A percentile compares a stretch with the other conserved stretches of the same genome.
Conservation (phyloP, 495 filamentous ascomycete species). For the Glonium stellatum region DNA sequence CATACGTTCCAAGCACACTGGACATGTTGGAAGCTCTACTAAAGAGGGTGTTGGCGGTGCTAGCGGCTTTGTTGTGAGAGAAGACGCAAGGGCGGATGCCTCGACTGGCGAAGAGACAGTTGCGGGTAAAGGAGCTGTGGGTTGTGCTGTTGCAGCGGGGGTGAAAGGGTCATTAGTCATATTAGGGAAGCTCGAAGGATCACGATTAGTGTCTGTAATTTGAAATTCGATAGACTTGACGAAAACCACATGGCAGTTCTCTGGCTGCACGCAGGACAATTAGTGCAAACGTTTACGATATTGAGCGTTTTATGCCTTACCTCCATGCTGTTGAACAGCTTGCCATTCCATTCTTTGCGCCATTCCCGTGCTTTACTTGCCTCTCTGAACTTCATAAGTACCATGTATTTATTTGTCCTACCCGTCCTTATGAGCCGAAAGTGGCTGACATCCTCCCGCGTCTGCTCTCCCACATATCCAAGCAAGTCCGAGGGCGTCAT, state of each 20-base stretch:
- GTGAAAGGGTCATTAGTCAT: constrained; percentile 62
- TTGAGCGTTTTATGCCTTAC: constrained; percentile 42
- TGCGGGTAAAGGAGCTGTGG: constrained; percentile 29
- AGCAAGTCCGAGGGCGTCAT: constrained; percentile 85
- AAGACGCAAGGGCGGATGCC: constrained; percentile 43
- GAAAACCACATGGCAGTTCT: constrained; percentile 93
- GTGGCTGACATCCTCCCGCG: constrained; percentile 82
- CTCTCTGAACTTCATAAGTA: constrained; percentile 90
- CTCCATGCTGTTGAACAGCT: constrained; percentile 90
- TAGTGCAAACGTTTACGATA: constrained; percentile 9
- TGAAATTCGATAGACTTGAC: constrained; percentile 82
- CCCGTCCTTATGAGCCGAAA: constrained; percentile 92
- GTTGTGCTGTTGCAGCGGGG: constrained; percentile 30
- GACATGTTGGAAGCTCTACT: constrained; percentile 89
- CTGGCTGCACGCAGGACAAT: constrained; percentile 53
- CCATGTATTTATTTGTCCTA: constrained; percentile 86
- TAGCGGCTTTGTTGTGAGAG: constrained; percentile 67
- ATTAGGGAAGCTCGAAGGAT: constrained; percentile 47
- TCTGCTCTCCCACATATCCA: constrained; percentile 86
- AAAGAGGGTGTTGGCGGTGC: constrained; percentile 87
- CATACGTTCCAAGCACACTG: constrained; percentile 96
- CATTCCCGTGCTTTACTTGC: constrained; percentile 66
- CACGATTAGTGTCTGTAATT: constrained; percentile 34
- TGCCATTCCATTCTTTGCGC: constrained; percentile 86
- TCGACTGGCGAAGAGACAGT: constrained; percentile 28